These are phyloP conservation scores for Phytophthora sp. DNA, from an alignment of 352 stramenopile genomes.

Conservation along the genomic window DNA sequence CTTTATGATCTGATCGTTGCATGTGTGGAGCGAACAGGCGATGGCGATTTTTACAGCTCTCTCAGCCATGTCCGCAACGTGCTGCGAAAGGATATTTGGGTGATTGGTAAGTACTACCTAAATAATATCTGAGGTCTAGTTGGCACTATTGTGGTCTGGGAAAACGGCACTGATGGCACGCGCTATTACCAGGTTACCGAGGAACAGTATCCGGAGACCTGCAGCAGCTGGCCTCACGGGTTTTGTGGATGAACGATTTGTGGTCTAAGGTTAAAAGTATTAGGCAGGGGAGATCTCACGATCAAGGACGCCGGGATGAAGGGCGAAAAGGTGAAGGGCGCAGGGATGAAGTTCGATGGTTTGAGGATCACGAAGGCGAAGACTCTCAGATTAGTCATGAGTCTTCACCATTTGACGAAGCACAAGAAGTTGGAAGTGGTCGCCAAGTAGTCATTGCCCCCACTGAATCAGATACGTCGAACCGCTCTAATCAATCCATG, in stretches of 20 bases:
- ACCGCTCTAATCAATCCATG: slow-evolving; percentile 7
- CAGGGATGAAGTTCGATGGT: slow-evolving; percentile 21
- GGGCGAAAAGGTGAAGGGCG: slow-evolving; percentile 11
- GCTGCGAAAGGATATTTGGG: slow-evolving; percentile 85
- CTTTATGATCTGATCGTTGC: neutral
- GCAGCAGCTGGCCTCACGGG: slow-evolving; percentile 75
- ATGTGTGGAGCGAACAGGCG: slow-evolving; percentile 51
- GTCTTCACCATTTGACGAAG: slow-evolving; percentile 15
- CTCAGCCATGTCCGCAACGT: slow-evolving; percentile 84
- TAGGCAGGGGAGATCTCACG: slow-evolving; percentile 9
- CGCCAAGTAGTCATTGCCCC: slow-evolving; percentile 43
- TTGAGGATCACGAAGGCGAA: slow-evolving; percentile 37
- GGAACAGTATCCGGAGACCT: slow-evolving; percentile 77
- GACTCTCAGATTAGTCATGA: slow-evolving; percentile 13
- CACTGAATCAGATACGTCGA: slow-evolving; percentile 1
- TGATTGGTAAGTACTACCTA: slow-evolving; percentile 65
- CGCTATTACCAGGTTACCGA: slow-evolving; percentile 56
- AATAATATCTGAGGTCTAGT: neutral
- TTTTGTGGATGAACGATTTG: slow-evolving; percentile 80
- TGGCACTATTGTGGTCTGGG: too few relatives aligned
- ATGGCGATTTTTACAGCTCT: slow-evolving; percentile 89
- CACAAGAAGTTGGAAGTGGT: slow-evolving; percentile 27
- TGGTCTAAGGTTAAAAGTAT: slow-evolving; percentile 54
- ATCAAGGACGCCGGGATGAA: slow-evolving; percentile 21
- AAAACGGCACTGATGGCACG: slow-evolving; percentile 5